A percentile compares a stretch with the other conserved stretches of the same genome.
Conservation (phyloP, 352 stramenopile genomes). For the Phytophthora macrochlamydospora region DNA sequence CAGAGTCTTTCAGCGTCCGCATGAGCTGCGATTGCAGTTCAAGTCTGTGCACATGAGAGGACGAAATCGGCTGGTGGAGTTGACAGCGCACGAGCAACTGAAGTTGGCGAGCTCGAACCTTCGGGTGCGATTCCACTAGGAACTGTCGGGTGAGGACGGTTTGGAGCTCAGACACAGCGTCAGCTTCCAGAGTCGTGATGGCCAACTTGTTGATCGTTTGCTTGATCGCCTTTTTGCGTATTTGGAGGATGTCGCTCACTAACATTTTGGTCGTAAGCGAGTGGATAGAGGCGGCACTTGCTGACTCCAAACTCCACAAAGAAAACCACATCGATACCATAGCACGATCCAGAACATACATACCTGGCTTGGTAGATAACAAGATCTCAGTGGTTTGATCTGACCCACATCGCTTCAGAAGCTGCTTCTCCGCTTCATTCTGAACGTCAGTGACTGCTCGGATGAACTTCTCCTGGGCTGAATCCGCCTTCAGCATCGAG, state of each 20-base stretch:
- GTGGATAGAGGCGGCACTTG: conserved; percentile 11
- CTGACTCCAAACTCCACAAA: conserved; percentile 20
- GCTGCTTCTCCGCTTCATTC: conserved; percentile 33
- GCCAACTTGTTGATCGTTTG: conserved; percentile 44
- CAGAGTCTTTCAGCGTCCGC: conserved; percentile 40
- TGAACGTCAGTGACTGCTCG: conserved; percentile 23
- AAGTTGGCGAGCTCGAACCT: conserved; percentile 58
- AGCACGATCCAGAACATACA: conserved; percentile 51
- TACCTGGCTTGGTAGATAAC: conserved; percentile 35
- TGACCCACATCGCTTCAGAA: conserved; percentile 34
- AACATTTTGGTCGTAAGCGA: conserved; percentile 43
- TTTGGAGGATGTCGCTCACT: conserved; percentile 51
- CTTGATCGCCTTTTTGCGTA: conserved; percentile 67
- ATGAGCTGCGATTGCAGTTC: conserved; percentile 31
- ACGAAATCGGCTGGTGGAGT: conserved; percentile 16
- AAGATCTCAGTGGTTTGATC: conserved; percentile 14
- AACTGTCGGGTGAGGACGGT: conserved; percentile 52
- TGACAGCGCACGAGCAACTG: conserved; percentile 55
- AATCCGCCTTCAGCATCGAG: conserved; percentile 10
- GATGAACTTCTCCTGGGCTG: conserved; percentile 17
- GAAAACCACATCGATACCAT: conserved; percentile 60
- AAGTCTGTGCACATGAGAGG: conserved; percentile 10
- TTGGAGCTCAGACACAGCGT: conserved; percentile 35
- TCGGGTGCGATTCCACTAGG: conserved; percentile 69
- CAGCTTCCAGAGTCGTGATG: conserved; percentile 8